These are phyloP conservation scores for Aspergillus sp. DNA, from an alignment of 2,329 filamentous ascomycete species.

Conservation along the genomic window DNA sequence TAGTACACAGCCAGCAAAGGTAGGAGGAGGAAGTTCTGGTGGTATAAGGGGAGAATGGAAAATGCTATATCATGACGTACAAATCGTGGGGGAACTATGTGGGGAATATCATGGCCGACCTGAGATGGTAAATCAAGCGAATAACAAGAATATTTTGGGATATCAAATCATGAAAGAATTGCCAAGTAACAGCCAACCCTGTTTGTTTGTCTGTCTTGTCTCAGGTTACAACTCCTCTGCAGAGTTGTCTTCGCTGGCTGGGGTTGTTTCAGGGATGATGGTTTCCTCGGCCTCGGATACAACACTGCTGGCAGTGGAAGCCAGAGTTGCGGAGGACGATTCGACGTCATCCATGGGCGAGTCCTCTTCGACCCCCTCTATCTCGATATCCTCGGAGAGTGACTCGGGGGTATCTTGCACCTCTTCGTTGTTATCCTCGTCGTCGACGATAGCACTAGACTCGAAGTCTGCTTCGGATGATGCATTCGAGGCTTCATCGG, in stretches of 20 bases:
- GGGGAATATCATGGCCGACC: slow-evolving; percentile 33
- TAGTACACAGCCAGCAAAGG: slow-evolving; percentile 8
- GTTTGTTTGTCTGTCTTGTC: background rate
- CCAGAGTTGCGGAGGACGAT: slow-evolving; percentile 34
- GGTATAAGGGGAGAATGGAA: background rate
- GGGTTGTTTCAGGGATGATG: slow-evolving; percentile 38
- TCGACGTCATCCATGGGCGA: slow-evolving; percentile 40
- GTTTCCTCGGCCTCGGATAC: slow-evolving; percentile 38
- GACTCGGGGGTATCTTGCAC: background rate
- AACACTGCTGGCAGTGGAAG: slow-evolving; percentile 34
- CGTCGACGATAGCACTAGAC: background rate
- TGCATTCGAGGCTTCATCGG: background rate
- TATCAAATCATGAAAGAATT: slow-evolving; percentile 13
- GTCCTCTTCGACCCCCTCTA: background rate
- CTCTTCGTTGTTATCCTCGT: background rate
- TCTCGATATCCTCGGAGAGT: background rate
- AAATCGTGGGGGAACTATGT: slow-evolving; percentile 35
- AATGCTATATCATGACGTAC: slow-evolving; percentile 28
- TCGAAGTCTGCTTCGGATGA: background rate
- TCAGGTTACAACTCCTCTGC: background rate
- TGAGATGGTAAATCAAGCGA: slow-evolving; percentile 13
- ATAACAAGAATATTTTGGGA: slow-evolving; percentile 7
- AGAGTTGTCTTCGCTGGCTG: background rate
- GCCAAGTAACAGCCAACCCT: slow-evolving; percentile 2
- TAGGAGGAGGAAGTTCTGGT: background rate